phyloP scores from a whole-genome alignment of 2,329 filamentous ascomycete species.

The Aquanectria penicillioides region DNA sequence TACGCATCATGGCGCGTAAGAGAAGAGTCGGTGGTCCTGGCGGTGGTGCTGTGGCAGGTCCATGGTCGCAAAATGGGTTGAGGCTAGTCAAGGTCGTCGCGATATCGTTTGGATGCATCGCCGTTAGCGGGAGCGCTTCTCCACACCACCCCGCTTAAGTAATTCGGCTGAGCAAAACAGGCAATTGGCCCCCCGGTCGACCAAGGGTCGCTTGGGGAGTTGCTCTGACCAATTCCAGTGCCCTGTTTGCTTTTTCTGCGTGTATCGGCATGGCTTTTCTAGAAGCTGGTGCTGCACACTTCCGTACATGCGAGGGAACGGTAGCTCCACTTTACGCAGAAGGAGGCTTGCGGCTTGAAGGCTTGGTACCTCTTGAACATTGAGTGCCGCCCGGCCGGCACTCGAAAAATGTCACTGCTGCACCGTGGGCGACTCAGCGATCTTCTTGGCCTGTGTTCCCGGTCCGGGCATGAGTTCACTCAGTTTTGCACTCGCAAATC shows the following conservation, averaged over 20 bases:
- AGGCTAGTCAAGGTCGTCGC: constrained; percentile 2
- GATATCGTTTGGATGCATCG: background rate
- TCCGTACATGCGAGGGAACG: constrained; percentile 11
- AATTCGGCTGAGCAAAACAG: background rate
- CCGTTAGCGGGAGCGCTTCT: background rate
- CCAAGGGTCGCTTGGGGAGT: no score
- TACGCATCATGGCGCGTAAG: constrained; percentile 16
- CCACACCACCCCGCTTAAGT: constrained; percentile 10
- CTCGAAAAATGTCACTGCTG: constrained; percentile 8
- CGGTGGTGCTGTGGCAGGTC: background rate
- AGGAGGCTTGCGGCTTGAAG: background rate
- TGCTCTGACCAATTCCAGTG: no score
- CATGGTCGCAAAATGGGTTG: constrained; percentile 9
- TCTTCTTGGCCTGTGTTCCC: no score
- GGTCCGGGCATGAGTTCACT: background rate
- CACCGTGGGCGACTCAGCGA: background rate
- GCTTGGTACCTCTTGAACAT: background rate
- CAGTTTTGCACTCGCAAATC: no score
- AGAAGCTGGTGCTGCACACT: constrained; percentile 15
- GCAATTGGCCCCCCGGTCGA: background rate
- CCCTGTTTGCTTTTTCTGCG: constrained; percentile 7
- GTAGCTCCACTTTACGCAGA: background rate
- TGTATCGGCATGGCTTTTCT: constrained; percentile 1
- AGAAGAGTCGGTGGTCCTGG: background rate
- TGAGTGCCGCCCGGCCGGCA: constrained; percentile 15